Conservation (phyloP, 2,329 filamentous ascomycete species). For the Ophiostoma novo-ulmi region DNA sequence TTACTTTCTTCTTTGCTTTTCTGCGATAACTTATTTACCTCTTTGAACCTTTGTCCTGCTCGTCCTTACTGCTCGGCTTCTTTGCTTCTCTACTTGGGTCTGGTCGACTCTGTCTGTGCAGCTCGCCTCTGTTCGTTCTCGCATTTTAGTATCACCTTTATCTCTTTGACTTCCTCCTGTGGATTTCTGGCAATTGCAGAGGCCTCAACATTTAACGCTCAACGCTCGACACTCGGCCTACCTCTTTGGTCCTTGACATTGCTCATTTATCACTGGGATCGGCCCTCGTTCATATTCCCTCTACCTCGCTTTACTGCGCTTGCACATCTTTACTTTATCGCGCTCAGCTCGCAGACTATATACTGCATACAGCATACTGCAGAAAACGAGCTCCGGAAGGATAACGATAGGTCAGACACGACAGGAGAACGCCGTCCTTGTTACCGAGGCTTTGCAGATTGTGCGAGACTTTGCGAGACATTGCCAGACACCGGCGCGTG, state of each 20-base stretch:
- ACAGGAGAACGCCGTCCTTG: background rate
- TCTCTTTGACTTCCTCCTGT: background rate
- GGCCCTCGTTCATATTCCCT: background rate
- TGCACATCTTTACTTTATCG: background rate
- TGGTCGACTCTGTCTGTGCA: background rate
- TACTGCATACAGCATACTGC: background rate
- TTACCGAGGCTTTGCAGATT: background rate
- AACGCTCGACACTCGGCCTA: background rate
- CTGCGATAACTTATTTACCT: background rate
- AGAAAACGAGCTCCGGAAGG: background rate
- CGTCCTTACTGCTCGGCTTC: background rate
- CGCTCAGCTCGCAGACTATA: background rate
- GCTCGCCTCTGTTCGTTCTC: background rate
- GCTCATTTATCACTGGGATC: background rate
- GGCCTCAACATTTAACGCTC: background rate
- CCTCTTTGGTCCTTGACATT: background rate
- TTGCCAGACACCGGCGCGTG: constrained; percentile 7
- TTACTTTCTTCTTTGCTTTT: background rate
- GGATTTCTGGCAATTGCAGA: background rate
- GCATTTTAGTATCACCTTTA: background rate
- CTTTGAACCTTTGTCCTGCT: no score
- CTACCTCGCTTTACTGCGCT: background rate
- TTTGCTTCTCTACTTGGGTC: background rate
- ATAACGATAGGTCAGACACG: background rate
- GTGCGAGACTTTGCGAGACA: constrained; percentile 7